Evolutionary conservation across 495 filamentous ascomycete genomes (phyloP), one percentile per base, ranked within the genome.

Genomic region (Physcia stellaris): DNA sequence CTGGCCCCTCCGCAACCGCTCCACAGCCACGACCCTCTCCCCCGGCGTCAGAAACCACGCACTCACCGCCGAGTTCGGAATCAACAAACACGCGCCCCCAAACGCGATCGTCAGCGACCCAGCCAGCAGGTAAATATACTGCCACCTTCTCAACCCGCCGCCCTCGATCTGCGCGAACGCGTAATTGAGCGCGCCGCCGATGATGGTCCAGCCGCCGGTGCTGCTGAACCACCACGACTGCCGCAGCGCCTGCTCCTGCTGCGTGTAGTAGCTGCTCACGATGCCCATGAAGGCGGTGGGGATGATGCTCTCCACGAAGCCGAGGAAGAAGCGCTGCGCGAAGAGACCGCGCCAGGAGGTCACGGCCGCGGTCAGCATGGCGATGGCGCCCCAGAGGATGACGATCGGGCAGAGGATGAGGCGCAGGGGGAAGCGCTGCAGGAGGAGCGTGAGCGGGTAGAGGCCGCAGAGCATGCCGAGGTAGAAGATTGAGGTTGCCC

Each of bases 401-500:
- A 85, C 78, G 3, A 80, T 55, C 11, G 56, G 65, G 5, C 76
- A 75, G 6, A 83, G 64, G 1, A 81, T 68, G 32, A 65, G 59
- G n/a, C 71, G 67, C 2, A 70, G 62, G 42, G 70, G 62, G 54
- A 81, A 81, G 34, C 67, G 68, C 53, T 86, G 80, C 17, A 81
- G 56, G 6, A 69, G 57, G 38, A 77, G 78, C 1, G 77, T 75
- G 71, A 83, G 74, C 9, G 78, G 80, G 48, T 81, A 85, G 12
- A 79, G 57, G 1, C 80, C 80, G 2, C 70, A 74, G 11, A 86
- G 64, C 76, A 81, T 79, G 18, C 79, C 79, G 46, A 86, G 83
- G 58, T 84, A 85, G 60, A 86, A 85, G 50, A 83, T 62, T 1
- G 77, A 83, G 0, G 77, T 83, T 13, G 80, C 79, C 80, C 79